These are phyloP conservation scores for Filobasidium wieringae DNA, from an alignment of 768 basidiomycete species.

Conservation along the genomic window DNA sequence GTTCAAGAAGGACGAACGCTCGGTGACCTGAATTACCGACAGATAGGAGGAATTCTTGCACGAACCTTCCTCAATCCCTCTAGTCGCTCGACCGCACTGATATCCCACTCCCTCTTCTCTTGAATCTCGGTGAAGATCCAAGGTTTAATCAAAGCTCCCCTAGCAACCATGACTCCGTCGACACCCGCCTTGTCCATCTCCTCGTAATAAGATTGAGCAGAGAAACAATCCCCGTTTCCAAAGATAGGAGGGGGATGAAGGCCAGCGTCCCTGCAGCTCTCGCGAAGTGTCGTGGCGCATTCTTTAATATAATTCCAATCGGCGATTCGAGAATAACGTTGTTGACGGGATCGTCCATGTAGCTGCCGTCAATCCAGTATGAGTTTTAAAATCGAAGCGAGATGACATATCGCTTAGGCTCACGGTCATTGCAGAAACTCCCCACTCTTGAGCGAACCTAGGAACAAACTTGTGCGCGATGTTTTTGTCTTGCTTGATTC, in stretches of 20 bases:
- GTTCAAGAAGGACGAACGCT: background rate
- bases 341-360: conserved; percentile 90
- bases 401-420: conserved; percentile 11
- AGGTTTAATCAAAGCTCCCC: conserved; percentile 83
- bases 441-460: conserved; percentile 51
- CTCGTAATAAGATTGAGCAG: conserved; percentile 67
- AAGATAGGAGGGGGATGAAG: conserved; percentile 81
- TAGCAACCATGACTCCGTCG: conserved; percentile 88
- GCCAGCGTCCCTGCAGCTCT: conserved; percentile 29
- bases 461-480: conserved; percentile 85
- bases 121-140: conserved; percentile 86
- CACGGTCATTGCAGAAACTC: conserved; percentile 49
- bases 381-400: background rate
- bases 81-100: conserved; percentile 68
- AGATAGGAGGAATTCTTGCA: background rate
- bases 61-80: conserved; percentile 64
- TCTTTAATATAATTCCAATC: conserved; percentile 85
- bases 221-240: conserved; percentile 91
- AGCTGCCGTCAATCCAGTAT: conserved; percentile 49
- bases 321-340: conserved; percentile 80
- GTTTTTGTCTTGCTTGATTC: conserved; percentile 73
- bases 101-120: conserved; percentile 87
- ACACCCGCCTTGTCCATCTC: conserved; percentile 68
- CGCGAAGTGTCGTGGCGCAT: conserved; percentile 69
- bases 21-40: background rate